These are phyloP conservation scores for Mallotus japonicus DNA, from an alignment of 441 rosid genomes.

Conservation along the genomic window DNA sequence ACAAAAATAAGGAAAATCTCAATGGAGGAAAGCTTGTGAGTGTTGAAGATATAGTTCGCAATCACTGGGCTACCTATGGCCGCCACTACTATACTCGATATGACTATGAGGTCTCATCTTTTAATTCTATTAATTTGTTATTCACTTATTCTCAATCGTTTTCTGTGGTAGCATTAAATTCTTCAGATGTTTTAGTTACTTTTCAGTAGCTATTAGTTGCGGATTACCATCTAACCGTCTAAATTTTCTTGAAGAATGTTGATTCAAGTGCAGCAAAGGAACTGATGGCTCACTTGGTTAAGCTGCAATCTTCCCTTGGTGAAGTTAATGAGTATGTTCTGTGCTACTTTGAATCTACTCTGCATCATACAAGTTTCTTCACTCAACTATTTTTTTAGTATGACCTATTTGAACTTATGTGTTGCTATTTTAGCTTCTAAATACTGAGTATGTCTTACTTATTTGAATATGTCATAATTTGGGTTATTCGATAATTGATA, in stretches of 20 bases:
- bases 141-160: background rate
- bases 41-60: conserved; percentile 89
- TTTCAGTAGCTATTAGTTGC: conserved; percentile 9
- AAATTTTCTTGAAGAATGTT: conserved; percentile 62
- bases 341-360: conserved; percentile 9
- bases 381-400: background rate
- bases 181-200: background rate
- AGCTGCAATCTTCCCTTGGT: conserved; percentile 67
- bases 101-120: conserved; percentile 77
- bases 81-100: conserved; percentile 97
- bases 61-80: conserved; percentile 89
- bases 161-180: background rate
- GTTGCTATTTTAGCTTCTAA: background rate
- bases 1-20: conserved; percentile 69
- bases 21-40: conserved; percentile 69
- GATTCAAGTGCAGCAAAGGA: conserved; percentile 90
- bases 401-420: background rate
- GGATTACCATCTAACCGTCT: conserved; percentile 26
- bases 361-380: conserved; percentile 6
- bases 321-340: conserved; percentile 71
- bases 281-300: conserved; percentile 80
- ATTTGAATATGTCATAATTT: background rate
- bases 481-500: background rate
- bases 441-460: background rate
- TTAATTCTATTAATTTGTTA: background rate